Evolutionary conservation across 306 rosid genomes (phyloP).

Genomic region (Cicer cuneatum): DNA sequence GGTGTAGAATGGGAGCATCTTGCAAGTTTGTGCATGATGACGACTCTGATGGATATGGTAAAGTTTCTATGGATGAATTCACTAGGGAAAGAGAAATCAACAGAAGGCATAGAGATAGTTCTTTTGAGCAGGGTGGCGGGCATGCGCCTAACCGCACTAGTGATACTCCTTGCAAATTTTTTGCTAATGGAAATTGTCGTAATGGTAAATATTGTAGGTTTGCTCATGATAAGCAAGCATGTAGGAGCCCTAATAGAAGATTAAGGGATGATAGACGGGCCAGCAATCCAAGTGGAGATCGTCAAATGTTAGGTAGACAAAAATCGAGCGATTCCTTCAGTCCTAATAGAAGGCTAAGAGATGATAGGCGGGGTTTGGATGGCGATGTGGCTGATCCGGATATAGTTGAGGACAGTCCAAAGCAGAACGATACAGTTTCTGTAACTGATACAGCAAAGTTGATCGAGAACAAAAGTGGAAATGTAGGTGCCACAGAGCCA

Average conservation of each 20-base stretch:
- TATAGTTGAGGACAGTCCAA: conserved; percentile 55
- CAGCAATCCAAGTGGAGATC: conserved; percentile 56
- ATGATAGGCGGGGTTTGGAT: conserved; percentile 59
- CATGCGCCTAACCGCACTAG: conserved; percentile 59
- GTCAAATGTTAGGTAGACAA: conserved; percentile 54
- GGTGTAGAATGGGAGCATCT: conserved; percentile 81
- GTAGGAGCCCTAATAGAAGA: conserved; percentile 76
- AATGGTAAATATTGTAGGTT: conserved; percentile 85
- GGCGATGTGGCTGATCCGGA: conserved; percentile 53
- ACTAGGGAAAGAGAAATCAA: conserved; percentile 73
- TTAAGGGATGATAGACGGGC: conserved; percentile 67
- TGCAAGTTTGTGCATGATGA: conserved; percentile 77
- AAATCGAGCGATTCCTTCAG: conserved; percentile 64
- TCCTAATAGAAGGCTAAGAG: conserved; percentile 71
- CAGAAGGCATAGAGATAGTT: conserved; percentile 69
- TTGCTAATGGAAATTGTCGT: conserved; percentile 86
- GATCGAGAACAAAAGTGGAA: conserved; percentile 56
- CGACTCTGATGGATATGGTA: conserved; percentile 67
- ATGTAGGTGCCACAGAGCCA: conserved; percentile 51
- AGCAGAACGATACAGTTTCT: conserved; percentile 53
- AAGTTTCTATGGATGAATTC: conserved; percentile 62
- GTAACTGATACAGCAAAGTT: conserved; percentile 56
- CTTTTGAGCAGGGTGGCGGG: conserved; percentile 70
- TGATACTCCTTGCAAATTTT: conserved; percentile 82
- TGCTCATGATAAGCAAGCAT: conserved; percentile 76